phyloP scores from a whole-genome alignment of 768 basidiomycete genomes.

The Daedaleopsis sinensis region DNA sequence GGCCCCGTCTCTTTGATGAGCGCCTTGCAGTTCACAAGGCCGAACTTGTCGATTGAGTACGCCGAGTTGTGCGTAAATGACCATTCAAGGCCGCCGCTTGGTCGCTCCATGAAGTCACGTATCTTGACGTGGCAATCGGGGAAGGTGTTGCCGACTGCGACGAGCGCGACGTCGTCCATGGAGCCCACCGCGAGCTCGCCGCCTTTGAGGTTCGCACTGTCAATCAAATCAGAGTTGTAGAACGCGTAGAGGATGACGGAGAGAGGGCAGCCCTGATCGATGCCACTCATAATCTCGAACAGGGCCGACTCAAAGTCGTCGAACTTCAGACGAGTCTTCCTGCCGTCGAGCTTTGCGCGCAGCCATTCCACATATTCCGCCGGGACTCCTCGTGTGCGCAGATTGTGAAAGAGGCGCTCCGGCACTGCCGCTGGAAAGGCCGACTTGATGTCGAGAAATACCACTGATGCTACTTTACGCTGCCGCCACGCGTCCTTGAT shows the following conservation, averaged over 20 bases:
- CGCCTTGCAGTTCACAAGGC: constrained; percentile 7
- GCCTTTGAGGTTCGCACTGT: constrained; percentile 12
- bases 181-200: constrained; percentile 15
- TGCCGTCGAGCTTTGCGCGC: too few relatives aligned
- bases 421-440: constrained; percentile 32
- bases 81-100: constrained; percentile 33
- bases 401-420: constrained; percentile 20
- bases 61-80: constrained; percentile 28
- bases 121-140: constrained; percentile 8
- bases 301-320: constrained; percentile 19
- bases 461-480: constrained; percentile 31
- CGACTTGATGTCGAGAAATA: constrained; percentile 38
- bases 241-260: constrained; percentile 35
- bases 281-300: constrained; percentile 27
- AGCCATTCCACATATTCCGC: too few relatives aligned
- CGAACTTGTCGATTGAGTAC: constrained; percentile 28
- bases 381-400: too few relatives aligned
- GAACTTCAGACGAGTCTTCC: too few relatives aligned
- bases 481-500: constrained; percentile 29
- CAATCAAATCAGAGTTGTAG: constrained; percentile 32
- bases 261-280: constrained; percentile 36
- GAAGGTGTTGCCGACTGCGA: constrained; percentile 9
- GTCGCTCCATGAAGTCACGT: constrained; percentile 15
- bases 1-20: constrained; percentile 1
- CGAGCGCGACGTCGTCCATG: constrained; percentile 25